Percentiles rank a stretch among this genome's conserved stretches.
phyloP scores from a whole-genome alignment of 2,329 filamentous ascomycete species.

The Fonsecaea nubica region DNA sequence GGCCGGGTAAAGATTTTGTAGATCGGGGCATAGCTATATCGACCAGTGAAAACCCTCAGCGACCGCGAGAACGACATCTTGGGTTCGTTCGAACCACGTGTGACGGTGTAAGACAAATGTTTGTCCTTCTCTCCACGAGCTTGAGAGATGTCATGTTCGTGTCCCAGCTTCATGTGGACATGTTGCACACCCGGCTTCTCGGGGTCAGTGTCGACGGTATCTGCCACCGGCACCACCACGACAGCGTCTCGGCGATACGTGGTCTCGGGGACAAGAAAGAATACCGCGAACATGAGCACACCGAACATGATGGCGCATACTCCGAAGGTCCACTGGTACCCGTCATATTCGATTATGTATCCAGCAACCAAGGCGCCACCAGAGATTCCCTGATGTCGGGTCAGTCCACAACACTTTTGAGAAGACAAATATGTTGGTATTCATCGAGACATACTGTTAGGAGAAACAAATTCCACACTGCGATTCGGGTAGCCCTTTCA shows the following conservation, averaged over 20 bases:
- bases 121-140: conserved; percentile 32
- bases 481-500: conserved; percentile 44
- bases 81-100: conserved; percentile 22
- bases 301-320: conserved; percentile 42
- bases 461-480: conserved; percentile 52
- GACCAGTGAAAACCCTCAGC: conserved; percentile 33
- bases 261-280: conserved; percentile 48
- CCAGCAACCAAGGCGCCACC: conserved; percentile 50
- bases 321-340: conserved; percentile 34
- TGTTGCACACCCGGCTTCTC: conserved; percentile 28
- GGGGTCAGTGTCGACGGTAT: conserved; percentile 32
- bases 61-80: conserved; percentile 33
- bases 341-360: conserved; percentile 47
- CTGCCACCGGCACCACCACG: conserved; percentile 40
- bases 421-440: too few species aligned
- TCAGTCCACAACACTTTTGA: neutral
- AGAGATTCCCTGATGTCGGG: conserved; percentile 42
- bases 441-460: conserved; percentile 37
- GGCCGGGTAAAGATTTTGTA: conserved; percentile 40
- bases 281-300: conserved; percentile 43
- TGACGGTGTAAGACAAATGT: conserved; percentile 29
- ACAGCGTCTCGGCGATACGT: conserved; percentile 47
- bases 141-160: conserved; percentile 32
- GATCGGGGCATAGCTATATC: conserved; percentile 32
- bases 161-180: conserved; percentile 30